Base-by-base conservation (phyloP, 2,329 filamentous ascomycete genomes). In the Pestalotiopsis sp. region DNA sequence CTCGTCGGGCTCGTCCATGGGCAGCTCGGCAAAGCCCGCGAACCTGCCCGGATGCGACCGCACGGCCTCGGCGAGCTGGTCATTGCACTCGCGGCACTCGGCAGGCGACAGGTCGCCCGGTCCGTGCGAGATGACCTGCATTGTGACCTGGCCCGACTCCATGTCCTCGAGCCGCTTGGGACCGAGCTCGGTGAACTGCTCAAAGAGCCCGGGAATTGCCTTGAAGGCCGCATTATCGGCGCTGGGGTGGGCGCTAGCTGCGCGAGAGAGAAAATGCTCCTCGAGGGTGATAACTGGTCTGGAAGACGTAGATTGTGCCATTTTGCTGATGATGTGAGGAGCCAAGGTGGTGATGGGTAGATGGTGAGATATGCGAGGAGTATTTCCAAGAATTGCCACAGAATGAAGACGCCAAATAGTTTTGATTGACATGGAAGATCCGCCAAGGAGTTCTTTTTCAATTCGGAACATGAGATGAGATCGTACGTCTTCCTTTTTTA, bases 101-200 rank as follows among this genome's bases (percentile, higher is more conserved):
- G 36, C 56, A 11, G 67, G 36, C n/a, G 67, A 66, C 20, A 65
- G 39, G 38, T 66, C 52, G 52, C 52, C 49, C 14, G 63, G 67
- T 4, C 25, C 63, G 63, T 68, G 67, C 38, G 67, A 68, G 31
- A 66, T 66, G 12, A 66, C 67, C 23, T 68, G 63, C 62, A 68
- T 39, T 2, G 52, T 59, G 31, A 68, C 63, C 20, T 62, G 52
- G 36, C 56, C 58, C 25, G 25, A 25, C 39, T 67, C 58, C 68
- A 69, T 68, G 41, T 66, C 64, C 14, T 38, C 58, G 41, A 68
- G 11, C 2, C 63, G 67, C 56, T 63, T 39, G 2, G 63, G 23
- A 3, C 67, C 67, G 64, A 68, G 62, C 56, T 66, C 67, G 38
- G 38, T 56, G 38, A 68, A 60, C 27, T 60, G 52, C 9, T 60